Evolutionary conservation across 805 yeast species (phyloP), one percentile per base, ranked within the genome.

Genomic region (Myxozyma kluyveri): DNA sequence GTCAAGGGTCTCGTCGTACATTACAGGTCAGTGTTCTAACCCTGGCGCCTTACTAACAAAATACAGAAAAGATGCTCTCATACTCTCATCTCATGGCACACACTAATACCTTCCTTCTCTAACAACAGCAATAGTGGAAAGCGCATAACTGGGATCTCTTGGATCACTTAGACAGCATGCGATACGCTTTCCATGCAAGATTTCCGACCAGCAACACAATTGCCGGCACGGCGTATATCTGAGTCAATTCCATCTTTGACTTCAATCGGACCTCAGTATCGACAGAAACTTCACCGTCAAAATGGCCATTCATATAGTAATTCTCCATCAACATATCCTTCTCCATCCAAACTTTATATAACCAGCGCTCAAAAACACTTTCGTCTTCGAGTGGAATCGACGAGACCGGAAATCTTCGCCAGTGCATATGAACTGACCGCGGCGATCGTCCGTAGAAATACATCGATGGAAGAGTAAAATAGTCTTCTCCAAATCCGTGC

Each of bases 361-460:
- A 68, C 99, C 99, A 93, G 22, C 76, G 69, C 47, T 82, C 86
- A 64, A 93, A 89, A 38, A 60, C 64, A 44, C 68, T 72, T 46
- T 78, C 78, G 43, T 76, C 75, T 24, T 77, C 75, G 60, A 72
- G 73, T 0, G 96, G 96, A 14, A 88, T 85, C 6, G 83, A 86
- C 3, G 69, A 61, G 7, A 88, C 61, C 7, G 72, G 71, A 57
- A 78, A 76, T 10, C 81, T 77, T 55, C 84, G 77, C 52, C 89
- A 72, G 67, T 86, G 80, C 55, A 86, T 77, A 62, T 80, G 80
- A 5, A 89, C 82, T 4, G 70, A 58, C 40, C 74, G 69, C 0
- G 99, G 97, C 23, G 88, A 85, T 49, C 75, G 71, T 1, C 96
- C 96, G 45, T 74, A 70, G 5, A 88, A 63, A 63, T 82, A 88